Evolutionary conservation across 1,284 basidiomycete genomes (phyloP).

Genomic region (Moesziomyces globuligerus): DNA sequence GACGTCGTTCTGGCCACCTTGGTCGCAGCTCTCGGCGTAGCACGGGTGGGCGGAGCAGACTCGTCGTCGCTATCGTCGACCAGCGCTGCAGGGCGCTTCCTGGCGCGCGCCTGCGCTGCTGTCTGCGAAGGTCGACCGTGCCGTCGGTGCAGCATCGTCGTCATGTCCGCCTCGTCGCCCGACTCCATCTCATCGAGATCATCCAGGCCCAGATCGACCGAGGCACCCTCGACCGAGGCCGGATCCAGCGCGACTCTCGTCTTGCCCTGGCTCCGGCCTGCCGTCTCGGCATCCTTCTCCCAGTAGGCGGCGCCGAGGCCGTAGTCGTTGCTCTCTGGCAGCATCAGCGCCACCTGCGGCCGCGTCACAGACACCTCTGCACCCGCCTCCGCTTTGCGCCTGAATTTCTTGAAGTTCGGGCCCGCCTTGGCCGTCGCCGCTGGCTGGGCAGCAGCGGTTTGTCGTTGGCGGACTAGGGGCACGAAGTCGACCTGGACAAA

Average conservation of each 20-base stretch:
- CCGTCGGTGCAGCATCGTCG: conserved; percentile 22
- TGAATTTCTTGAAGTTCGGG: conserved; percentile 50
- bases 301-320: conserved; percentile 36
- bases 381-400: conserved; percentile 10
- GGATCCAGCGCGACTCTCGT: conserved; percentile 15
- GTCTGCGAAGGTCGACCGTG: conserved; percentile 14
- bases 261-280: background rate
- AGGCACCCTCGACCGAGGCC: conserved; percentile 12
- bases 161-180: conserved; percentile 38
- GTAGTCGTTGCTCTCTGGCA: conserved; percentile 39
- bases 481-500: conserved; percentile 64
- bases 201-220: conserved; percentile 23
- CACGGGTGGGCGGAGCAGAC: background rate
- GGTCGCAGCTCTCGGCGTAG: background rate
- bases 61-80: conserved; percentile 33
- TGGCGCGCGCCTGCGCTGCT: conserved; percentile 4
- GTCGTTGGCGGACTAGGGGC: conserved; percentile 39
- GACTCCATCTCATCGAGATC: conserved; percentile 37
- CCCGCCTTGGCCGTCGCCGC: background rate
- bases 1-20: conserved; percentile 18
- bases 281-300: conserved; percentile 20
- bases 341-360: conserved; percentile 19
- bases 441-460: background rate
- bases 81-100: conserved; percentile 16
- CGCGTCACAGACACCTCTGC: background rate